Conservation (phyloP, 192 early-diverging fungal species). For the Cladochytrium replicatum region DNA sequence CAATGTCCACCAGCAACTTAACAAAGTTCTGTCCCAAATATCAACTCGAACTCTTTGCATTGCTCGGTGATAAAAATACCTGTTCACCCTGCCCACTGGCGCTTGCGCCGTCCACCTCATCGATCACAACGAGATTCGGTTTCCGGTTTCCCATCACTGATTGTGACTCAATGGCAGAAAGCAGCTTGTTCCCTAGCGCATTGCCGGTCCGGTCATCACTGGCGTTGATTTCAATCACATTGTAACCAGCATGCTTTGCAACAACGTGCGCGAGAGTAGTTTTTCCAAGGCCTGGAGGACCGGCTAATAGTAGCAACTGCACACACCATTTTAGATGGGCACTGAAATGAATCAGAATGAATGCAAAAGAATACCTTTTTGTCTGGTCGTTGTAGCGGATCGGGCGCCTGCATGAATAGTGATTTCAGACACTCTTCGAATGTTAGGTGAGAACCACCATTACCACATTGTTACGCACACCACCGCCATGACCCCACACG, state of each 20-base stretch:
- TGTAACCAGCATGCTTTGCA: slow-evolving; percentile 83
- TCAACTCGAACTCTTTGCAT: too few relatives aligned
- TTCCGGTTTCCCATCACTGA: slow-evolving; percentile 50
- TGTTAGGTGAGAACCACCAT: too few relatives aligned
- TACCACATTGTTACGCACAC: too few relatives aligned
- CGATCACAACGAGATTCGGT: slow-evolving; percentile 81
- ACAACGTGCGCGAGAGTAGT: slow-evolving; percentile 93
- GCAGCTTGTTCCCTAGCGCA: slow-evolving; percentile 56
- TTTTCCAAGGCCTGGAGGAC: slow-evolving; percentile 91
- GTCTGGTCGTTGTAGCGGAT: slow-evolving; percentile 46
- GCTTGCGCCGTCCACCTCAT: slow-evolving; percentile 91
- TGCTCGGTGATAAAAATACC: slow-evolving; percentile 26
- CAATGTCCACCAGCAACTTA: slow-evolving; percentile 63
- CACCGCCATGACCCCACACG: too few relatives aligned
- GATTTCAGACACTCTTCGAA: too few relatives aligned
- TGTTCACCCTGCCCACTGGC: slow-evolving; percentile 53
- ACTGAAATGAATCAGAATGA: slow-evolving; percentile 4
- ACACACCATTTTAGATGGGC: neutral
- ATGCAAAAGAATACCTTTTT: slow-evolving; percentile 33
- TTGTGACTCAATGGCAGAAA: slow-evolving; percentile 68
- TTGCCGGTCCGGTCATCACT: slow-evolving; percentile 91
- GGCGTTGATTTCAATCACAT: slow-evolving; percentile 88
- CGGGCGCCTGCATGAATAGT: slow-evolving; percentile 17
- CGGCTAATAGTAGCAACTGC: slow-evolving; percentile 63
- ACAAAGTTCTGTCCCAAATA: slow-evolving; percentile 60